Conservation (phyloP, 352 stramenopile species). For the Pythium dissimile region DNA sequence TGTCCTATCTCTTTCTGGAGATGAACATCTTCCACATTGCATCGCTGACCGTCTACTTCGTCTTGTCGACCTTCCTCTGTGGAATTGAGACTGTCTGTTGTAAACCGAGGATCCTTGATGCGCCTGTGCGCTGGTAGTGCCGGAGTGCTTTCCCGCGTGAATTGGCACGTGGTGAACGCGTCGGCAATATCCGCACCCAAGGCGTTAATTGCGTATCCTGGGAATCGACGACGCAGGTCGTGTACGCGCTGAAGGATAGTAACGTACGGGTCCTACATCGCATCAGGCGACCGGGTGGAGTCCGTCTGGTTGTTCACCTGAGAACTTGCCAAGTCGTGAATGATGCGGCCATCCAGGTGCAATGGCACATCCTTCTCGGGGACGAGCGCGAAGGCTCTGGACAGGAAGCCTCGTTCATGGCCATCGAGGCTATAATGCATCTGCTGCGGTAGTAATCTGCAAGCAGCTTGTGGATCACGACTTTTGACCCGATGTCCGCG, state of each 20-base stretch:
- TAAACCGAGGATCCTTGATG: no score
- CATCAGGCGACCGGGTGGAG: conserved; percentile 1
- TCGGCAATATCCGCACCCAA: conserved; percentile 10
- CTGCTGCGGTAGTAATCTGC: conserved; percentile 5
- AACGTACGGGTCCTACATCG: conserved; percentile 1
- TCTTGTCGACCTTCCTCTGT: background rate
- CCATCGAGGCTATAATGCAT: conserved; percentile 19
- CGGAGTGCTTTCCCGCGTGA: background rate
- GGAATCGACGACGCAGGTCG: conserved; percentile 2
- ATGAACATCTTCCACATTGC: background rate
- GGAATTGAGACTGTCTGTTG: background rate
- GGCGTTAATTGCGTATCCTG: conserved; percentile 3
- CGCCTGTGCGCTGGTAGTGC: background rate
- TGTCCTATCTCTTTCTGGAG: background rate
- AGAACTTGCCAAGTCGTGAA: conserved; percentile 4
- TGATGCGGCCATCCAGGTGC: background rate
- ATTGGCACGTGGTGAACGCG: background rate
- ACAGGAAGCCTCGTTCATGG: conserved; percentile 4
- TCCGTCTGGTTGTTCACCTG: conserved; percentile 11
- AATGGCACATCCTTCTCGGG: conserved; percentile 9
- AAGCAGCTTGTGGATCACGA: conserved; percentile 6
- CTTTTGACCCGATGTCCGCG: background rate
- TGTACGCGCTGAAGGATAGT: conserved; percentile 6
- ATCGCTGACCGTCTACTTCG: background rate
- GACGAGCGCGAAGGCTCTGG: conserved; percentile 11